Conservation (phyloP, 306 rosid species). For the Castanopsis chinensis region DNA sequence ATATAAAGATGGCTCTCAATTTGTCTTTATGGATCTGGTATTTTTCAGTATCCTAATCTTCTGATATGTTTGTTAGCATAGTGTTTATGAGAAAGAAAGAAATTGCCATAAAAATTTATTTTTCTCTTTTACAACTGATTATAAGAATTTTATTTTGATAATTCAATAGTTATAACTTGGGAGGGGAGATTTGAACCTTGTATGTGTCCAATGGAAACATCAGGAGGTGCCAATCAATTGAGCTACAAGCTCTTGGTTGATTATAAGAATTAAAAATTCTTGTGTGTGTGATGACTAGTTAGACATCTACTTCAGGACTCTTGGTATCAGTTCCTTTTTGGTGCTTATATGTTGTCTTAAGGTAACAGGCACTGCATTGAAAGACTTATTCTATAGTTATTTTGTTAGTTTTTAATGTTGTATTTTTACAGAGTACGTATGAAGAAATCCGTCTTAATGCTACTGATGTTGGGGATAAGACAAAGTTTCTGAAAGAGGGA, state of each 20-base stretch:
- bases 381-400: slow-evolving; percentile 4
- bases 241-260: too few species aligned
- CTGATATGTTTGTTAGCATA: slow-evolving; percentile 11
- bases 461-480: slow-evolving; percentile 63
- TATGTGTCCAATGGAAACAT: too few species aligned
- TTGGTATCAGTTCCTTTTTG: slow-evolving; percentile 15
- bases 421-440: slow-evolving; percentile 49
- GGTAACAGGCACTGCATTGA: slow-evolving; percentile 13
- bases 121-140: background rate
- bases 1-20: slow-evolving; percentile 89
- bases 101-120: background rate
- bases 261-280: background rate
- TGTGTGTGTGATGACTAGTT: slow-evolving; percentile 16
- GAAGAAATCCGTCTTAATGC: slow-evolving; percentile 82
- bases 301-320: background rate
- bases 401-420: background rate
- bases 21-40: slow-evolving; percentile 98
- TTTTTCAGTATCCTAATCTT: slow-evolving; percentile 28
- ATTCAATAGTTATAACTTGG: too few species aligned
- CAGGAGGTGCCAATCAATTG: too few species aligned
- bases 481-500: slow-evolving; percentile 95
- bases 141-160: too few species aligned
- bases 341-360: slow-evolving; percentile 16
- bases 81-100: slow-evolving; percentile 1
- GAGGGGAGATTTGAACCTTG: too few species aligned